Conservation (phyloP, 2,329 filamentous ascomycete species). For the Colletotrichum orbiculare region DNA sequence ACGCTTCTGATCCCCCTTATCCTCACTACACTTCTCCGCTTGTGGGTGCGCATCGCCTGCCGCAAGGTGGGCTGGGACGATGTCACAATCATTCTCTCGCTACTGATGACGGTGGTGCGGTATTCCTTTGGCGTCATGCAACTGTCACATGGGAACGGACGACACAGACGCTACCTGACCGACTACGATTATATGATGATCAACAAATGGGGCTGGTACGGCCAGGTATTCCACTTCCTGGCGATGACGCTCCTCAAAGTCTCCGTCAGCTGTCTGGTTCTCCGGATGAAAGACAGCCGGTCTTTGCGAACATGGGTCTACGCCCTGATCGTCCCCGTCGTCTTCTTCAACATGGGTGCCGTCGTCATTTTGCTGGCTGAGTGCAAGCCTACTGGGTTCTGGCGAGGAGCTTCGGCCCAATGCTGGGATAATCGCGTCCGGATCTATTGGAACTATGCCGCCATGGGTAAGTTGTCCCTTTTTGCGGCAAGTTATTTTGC, state of each 20-base stretch:
- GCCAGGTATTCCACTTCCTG: conserved; percentile 53
- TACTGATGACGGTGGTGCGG: conserved; percentile 43
- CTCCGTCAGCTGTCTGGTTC: conserved; percentile 52
- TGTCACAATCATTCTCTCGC: conserved; percentile 46
- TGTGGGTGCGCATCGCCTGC: conserved; percentile 44
- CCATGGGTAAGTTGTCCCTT: conserved; percentile 39
- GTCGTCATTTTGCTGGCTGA: conserved; percentile 47
- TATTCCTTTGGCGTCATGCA: conserved; percentile 47
- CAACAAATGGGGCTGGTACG: conserved; percentile 51
- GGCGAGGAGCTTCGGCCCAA: conserved; percentile 42
- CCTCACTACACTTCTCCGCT: conserved; percentile 45
- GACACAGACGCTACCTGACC: conserved; percentile 49
- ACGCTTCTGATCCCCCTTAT: conserved; percentile 45
- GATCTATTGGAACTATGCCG: conserved; percentile 46
- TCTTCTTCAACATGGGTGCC: conserved; percentile 44
- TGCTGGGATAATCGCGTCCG: conserved; percentile 46
- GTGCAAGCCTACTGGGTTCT: conserved; percentile 43
- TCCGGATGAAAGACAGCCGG: conserved; percentile 52
- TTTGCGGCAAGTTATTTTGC: no score
- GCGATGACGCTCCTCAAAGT: conserved; percentile 52
- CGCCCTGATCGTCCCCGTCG: conserved; percentile 43
- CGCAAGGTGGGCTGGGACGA: conserved; percentile 50
- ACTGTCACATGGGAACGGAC: conserved; percentile 49
- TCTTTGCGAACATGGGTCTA: conserved; percentile 45
- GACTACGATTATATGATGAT: conserved; percentile 45